Evolutionary conservation across 345 rosid species (phyloP), one percentile per base, ranked within the genome.

Genomic region (Garcia nutans): DNA sequence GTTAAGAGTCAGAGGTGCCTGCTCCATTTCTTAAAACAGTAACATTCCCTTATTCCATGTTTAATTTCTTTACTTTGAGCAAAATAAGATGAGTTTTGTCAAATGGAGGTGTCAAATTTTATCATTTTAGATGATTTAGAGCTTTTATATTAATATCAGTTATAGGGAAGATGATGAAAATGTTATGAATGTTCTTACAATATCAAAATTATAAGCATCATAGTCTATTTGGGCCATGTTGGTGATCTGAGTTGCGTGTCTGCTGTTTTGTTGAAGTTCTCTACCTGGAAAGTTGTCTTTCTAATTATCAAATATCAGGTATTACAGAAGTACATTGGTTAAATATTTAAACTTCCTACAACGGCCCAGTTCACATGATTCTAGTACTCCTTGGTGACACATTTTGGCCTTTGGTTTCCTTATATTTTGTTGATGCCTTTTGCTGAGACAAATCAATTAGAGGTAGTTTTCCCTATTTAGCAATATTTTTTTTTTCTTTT

Each of bases 31-130:
- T 52, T 67, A 16, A 70, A 50, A 50, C 9, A 11, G 24, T 13
- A 33, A 26, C 7, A 26, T 28, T 2, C 37, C 41, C 59, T 69
- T 69, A 16, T 24, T 49, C 73, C 41, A 50, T 10, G 16, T 1
- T 45, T 55, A 16, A 70, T 54, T 70, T 31, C 22, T 70, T 68
- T 70, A 3, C 41, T 16, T 70, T 16, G 60, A 52, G 11, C 23
- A 31, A 70, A 37, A 28, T 50, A 70, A 17, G 22, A 3, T 52
- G 52, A 23, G 24, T 26, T 68, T 49, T 10, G 44, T 70, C 26
- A 8, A 54, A 70, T 26, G 65, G 37, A 26, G 54, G 31, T 10
- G 52, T 33, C 17, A 45, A 72, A n/a, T 72, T 75, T 66, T 58
- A 47, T 75, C 2, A 20, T 37, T 54, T 8, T 10, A n/a, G n/a